These are phyloP conservation scores for Ceratobasidium papillatum DNA, from an alignment of 1,284 basidiomycete genomes.

Conservation along the genomic window DNA sequence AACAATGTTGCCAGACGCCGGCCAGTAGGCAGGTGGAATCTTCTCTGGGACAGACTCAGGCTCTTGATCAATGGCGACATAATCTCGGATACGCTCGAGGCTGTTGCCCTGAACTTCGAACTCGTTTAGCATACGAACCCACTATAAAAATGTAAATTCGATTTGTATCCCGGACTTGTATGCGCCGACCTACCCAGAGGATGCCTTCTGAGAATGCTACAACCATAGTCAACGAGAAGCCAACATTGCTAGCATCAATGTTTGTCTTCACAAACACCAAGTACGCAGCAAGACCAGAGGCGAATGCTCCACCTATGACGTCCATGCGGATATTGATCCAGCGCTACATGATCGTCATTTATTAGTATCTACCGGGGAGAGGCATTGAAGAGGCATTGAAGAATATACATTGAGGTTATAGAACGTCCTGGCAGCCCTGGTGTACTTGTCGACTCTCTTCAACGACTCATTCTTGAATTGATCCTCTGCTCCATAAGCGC, in stretches of 20 bases:
- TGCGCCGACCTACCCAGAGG: constrained; percentile 38
- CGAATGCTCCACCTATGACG: constrained; percentile 42
- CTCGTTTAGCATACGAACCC: constrained; percentile 53
- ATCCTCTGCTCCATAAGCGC: constrained; percentile 46
- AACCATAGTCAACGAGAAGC: constrained; percentile 54
- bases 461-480: constrained; percentile 44
- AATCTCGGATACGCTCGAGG: constrained; percentile 56
- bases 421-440: constrained; percentile 44
- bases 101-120: constrained; percentile 56
- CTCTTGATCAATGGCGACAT: constrained; percentile 53
- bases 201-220: constrained; percentile 53
- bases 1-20: constrained; percentile 53
- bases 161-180: not conserved
- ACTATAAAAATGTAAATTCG: constrained; percentile 43
- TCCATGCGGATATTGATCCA: constrained; percentile 46
- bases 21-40: constrained; percentile 56
- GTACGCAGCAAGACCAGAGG: constrained; percentile 43
- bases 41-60: constrained; percentile 48
- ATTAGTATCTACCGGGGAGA: no score
- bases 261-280: constrained; percentile 13
- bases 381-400: not conserved
- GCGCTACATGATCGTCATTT: not conserved
- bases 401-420: constrained; percentile 43
- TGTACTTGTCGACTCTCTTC: constrained; percentile 46
- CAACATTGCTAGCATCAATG: constrained; percentile 48